These are phyloP conservation scores for Trypanosoma congolense DNA, from an alignment of 208 protist genomes.

Conservation along the genomic window DNA sequence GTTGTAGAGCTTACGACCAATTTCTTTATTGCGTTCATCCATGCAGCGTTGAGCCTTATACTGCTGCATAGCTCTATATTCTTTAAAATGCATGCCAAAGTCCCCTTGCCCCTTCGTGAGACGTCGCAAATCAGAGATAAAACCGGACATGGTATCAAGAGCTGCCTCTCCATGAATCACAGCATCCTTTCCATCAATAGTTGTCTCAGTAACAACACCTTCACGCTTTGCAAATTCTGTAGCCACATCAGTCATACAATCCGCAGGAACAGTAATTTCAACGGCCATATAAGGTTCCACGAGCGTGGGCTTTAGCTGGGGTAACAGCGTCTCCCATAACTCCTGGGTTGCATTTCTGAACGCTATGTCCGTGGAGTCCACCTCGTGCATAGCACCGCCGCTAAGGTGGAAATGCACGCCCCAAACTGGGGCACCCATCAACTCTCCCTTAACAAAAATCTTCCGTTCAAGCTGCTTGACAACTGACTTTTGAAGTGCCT, in stretches of 20 bases:
- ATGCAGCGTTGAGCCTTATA: constrained; percentile 89
- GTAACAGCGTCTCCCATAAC: constrained; percentile 92
- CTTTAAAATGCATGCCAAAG: constrained; percentile 92
- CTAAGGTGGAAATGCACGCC: constrained; percentile 94
- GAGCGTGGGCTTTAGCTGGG: constrained; percentile 88
- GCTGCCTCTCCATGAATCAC: constrained; percentile 88
- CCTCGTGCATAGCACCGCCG: constrained; percentile 96
- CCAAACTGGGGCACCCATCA: constrained; percentile 94
- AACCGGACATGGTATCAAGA: constrained; percentile 91
- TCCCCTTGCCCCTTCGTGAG: constrained; percentile 90
- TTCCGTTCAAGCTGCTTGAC: constrained; percentile 88
- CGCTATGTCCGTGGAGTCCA: constrained; percentile 98
- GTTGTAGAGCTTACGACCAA: constrained; percentile 69
- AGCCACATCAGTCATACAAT: constrained; percentile 83
- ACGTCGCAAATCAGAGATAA: constrained; percentile 89
- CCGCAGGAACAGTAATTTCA: constrained; percentile 85
- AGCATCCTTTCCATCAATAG: constrained; percentile 73
- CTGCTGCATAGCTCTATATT: constrained; percentile 85
- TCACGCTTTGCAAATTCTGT: constrained; percentile 86
- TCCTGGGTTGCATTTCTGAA: constrained; percentile 95
- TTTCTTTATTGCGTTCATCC: constrained; percentile 86
- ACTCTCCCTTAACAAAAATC: constrained; percentile 91
- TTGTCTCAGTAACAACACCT: constrained; percentile 84
- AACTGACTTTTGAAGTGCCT: constrained; percentile 90
- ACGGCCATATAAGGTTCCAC: constrained; percentile 98